Evolutionary conservation across 768 basidiomycete species (phyloP), one percentile per base, ranked within the genome.

Genomic region (Leccinum variicolor): DNA sequence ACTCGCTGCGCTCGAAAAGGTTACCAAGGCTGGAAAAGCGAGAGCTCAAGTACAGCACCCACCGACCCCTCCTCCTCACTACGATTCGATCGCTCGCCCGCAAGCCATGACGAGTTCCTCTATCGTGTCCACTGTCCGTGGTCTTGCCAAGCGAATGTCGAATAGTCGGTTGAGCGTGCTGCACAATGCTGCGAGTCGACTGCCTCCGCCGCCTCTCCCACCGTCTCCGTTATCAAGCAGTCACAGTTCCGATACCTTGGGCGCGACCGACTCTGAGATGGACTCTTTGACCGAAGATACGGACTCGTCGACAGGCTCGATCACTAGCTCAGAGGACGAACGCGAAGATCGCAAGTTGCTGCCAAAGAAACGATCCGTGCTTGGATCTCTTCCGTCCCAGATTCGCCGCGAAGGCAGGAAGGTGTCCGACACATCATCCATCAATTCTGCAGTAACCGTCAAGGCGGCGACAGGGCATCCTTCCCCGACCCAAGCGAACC

Each of bases 211-310:
- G 17, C 53, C 50, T 28, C 4, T 52, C 23, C 64, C 64, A 13
- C 66, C 70, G 13, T 74, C 70, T 11, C 71, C 73, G 5, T 56
- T 72, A 23, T 72, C 73, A 26, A 76, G 75, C 17, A 73, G 76
- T 39, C 73, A 78, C 46, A 79, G 80, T 73, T 77, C 75, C 64
- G 77, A 74, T 34, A 77, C 75, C 43, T 52, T 75, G 48, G 81
- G 76, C 33, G 74, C 78, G 26, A 76, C 76, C 4, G 77, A 77
- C 34, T 86, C 86, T 3, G 87, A 87, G 52, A 75, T 84, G 65
- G 82, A 79, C 56, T 86, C 84, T 26, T 72, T 87, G 48, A 80
- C 81, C n/a, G 85, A 87, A 58, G 84, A 87, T 61, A 80, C 77
- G 21, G 81, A 79, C 26, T 85, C 84, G 13, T 84, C 83, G 29